Evolutionary conservation across 2,329 filamentous ascomycete species (phyloP).

Genomic region (Diaporthe aspalathi): DNA sequence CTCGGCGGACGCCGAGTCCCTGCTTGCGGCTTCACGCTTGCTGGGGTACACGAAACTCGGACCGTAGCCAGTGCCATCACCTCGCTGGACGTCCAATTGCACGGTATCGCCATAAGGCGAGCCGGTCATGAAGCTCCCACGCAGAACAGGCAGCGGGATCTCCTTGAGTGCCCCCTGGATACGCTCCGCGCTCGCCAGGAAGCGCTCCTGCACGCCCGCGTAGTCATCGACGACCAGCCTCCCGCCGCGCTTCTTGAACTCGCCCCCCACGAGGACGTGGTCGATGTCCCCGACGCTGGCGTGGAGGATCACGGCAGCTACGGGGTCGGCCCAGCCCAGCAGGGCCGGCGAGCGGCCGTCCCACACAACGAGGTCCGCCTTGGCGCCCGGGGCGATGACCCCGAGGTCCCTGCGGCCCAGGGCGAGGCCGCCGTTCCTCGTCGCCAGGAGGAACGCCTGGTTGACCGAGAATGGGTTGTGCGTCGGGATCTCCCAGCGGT

Average conservation of each 20-base stretch:
- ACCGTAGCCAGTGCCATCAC: neutral
- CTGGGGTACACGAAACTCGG: neutral
- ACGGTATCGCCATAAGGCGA: neutral
- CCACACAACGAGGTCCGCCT: conserved; percentile 66
- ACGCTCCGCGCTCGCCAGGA: conserved; percentile 49
- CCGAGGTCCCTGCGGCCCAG: conserved; percentile 64
- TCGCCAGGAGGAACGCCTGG: conserved; percentile 67
- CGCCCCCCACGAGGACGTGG: conserved; percentile 62
- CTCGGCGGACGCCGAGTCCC: neutral
- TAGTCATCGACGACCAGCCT: conserved; percentile 48
- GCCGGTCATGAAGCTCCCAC: neutral
- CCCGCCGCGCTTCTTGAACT: conserved; percentile 59
- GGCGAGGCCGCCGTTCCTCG: conserved; percentile 62
- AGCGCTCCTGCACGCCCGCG: conserved; percentile 45
- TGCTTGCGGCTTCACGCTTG: neutral
- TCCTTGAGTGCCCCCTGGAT: conserved; percentile 46
- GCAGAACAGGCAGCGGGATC: conserved; percentile 38
- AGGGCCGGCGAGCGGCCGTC: conserved; percentile 60
- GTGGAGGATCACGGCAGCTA: conserved; percentile 68
- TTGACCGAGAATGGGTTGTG: conserved; percentile 63
- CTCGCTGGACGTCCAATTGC: conserved; percentile 8
- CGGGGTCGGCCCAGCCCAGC: conserved; percentile 65
- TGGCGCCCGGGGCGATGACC: conserved; percentile 59
- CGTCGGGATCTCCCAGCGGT: conserved; percentile 52
- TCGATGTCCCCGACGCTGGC: conserved; percentile 63